A percentile compares a stretch with the other conserved stretches of the same genome.
phyloP scores from a whole-genome alignment of 345 rosid genomes.

The Gossypium longicalyx region DNA sequence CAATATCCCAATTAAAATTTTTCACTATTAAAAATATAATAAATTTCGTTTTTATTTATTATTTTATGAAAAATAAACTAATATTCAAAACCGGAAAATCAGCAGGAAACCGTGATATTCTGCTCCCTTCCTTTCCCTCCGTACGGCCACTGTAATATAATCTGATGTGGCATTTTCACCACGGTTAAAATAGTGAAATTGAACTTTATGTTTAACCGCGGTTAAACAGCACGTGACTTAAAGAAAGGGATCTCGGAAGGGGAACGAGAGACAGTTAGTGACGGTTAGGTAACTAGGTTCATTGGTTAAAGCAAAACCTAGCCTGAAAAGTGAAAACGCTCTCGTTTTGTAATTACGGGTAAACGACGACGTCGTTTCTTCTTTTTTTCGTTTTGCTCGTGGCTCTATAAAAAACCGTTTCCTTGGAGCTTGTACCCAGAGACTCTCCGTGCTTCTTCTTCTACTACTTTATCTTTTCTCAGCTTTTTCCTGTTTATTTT shows the following conservation, averaged over 20 bases:
- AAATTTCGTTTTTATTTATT: background rate
- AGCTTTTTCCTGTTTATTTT: constrained; percentile 9
- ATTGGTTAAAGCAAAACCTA: constrained; percentile 18
- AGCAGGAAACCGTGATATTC: constrained; percentile 41
- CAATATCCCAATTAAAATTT: background rate
- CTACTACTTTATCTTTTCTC: background rate
- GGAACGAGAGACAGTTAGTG: constrained; percentile 15
- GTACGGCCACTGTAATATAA: background rate
- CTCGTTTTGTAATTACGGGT: background rate
- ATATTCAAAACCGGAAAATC: constrained; percentile 31
- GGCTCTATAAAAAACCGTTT: constrained; percentile 43
- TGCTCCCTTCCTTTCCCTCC: constrained; percentile 11
- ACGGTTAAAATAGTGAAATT: background rate
- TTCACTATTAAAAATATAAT: background rate
- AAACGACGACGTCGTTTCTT: constrained; percentile 27
- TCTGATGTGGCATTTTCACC: constrained; percentile 21
- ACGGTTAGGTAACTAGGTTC: constrained; percentile 18
- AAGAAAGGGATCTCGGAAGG: background rate
- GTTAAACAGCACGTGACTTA: constrained; percentile 16
- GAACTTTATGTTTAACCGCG: background rate
- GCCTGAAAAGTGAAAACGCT: background rate
- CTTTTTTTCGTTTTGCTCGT: background rate
- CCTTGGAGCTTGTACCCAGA: constrained; percentile 47
- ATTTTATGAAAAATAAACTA: background rate
- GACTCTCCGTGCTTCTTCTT: constrained; percentile 24